Evolutionary conservation across 75 land plant species (phyloP).

Genomic region (Cunninghamia lanceolata): DNA sequence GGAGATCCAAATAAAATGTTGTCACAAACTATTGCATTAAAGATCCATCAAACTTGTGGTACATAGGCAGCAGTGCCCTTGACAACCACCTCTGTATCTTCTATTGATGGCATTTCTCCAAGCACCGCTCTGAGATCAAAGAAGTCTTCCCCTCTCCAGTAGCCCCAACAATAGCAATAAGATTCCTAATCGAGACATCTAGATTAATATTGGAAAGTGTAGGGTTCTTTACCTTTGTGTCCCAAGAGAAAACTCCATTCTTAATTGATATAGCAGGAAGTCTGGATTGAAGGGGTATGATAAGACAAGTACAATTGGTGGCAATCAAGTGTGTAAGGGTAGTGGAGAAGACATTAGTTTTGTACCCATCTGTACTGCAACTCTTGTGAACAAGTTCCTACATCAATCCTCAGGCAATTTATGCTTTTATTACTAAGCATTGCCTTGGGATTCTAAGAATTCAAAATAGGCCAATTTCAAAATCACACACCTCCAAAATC

Average conservation of each 20-base stretch:
- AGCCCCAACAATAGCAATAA: too few species aligned
- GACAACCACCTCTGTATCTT: slow-evolving; percentile 41
- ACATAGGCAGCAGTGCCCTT: slow-evolving; percentile 95
- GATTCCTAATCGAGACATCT: too few species aligned
- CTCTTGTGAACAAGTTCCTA: slow-evolving; percentile 76
- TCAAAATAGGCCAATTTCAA: neutral
- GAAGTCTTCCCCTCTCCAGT: too few species aligned
- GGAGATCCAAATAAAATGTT: too few species aligned
- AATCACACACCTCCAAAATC: neutral
- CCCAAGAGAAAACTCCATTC: too few species aligned
- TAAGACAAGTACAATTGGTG: slow-evolving; percentile 61
- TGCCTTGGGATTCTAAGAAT: neutral
- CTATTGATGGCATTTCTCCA: slow-evolving; percentile 78
- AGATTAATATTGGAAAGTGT: too few species aligned
- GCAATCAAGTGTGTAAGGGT: slow-evolving; percentile 80
- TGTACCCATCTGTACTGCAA: slow-evolving; percentile 71
- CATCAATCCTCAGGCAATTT: neutral
- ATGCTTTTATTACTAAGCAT: neutral
- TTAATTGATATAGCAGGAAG: too few species aligned
- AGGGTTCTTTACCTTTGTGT: too few species aligned
- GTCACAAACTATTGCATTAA: slow-evolving; percentile 87
- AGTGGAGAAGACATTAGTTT: slow-evolving; percentile 72
- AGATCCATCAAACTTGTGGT: slow-evolving; percentile 97
- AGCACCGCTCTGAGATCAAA: too few species aligned
- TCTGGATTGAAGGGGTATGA: slow-evolving; percentile 61